These are phyloP conservation scores for Cystobasidium ongulense DNA, from an alignment of 768 basidiomycete genomes.

Conservation along the genomic window DNA sequence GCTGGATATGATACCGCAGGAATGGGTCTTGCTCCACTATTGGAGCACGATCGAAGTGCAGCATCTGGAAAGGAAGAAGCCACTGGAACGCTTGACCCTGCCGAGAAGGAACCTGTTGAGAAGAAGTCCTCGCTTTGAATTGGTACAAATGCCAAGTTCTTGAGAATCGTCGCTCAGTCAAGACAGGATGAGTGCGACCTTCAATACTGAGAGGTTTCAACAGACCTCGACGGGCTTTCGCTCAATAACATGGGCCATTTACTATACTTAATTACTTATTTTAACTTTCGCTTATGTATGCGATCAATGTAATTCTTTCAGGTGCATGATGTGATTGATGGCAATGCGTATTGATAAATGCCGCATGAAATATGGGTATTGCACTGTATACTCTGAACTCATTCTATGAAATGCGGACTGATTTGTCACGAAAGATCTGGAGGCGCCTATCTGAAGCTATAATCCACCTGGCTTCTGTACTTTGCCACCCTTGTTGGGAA, in stretches of 20 bases:
- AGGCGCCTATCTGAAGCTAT: too few relatives aligned
- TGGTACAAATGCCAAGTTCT: too few relatives aligned
- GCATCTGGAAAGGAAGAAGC: neutral
- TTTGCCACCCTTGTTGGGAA: slow-evolving; percentile 70
- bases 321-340: too few relatives aligned
- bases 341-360: too few relatives aligned
- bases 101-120: neutral
- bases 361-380: neutral
- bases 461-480: neutral
- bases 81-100: neutral
- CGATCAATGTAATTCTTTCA: too few relatives aligned
- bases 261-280: neutral
- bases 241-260: too few relatives aligned
- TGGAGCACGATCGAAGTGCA: slow-evolving; percentile 4
- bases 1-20: slow-evolving; percentile 29
- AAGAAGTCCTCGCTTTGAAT: neutral
- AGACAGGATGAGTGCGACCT: too few relatives aligned
- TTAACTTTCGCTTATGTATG: neutral
- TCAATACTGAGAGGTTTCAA: too few relatives aligned
- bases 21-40: slow-evolving; percentile 30
- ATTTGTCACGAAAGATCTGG: too few relatives aligned
- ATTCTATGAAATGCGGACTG: slow-evolving; percentile 8
- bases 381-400: neutral
- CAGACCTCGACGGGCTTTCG: too few relatives aligned
- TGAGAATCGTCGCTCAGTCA: too few relatives aligned